phyloP scores from a whole-genome alignment of 495 filamentous ascomycete genomes.

The Lophiotrema nucula region DNA sequence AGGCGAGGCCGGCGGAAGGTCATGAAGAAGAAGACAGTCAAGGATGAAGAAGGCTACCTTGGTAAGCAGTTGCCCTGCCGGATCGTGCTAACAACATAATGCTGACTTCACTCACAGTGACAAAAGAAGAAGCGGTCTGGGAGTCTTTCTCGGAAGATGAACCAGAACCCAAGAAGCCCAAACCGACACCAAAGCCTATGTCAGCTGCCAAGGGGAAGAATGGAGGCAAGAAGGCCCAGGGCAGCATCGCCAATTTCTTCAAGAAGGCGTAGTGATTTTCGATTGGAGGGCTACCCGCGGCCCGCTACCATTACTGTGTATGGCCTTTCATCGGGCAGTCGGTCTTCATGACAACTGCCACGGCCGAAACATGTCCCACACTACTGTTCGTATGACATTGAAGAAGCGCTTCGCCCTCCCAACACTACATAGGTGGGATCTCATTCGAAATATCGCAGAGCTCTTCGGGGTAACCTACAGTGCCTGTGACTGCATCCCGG shows the following conservation, averaged over 20 bases:
- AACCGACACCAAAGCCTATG: constrained; percentile 41
- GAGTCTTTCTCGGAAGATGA: constrained; percentile 96
- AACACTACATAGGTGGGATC: no score
- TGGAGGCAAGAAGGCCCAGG: constrained; percentile 26
- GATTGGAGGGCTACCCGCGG: not conserved
- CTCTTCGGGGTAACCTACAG: no score
- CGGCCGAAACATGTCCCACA: no score
- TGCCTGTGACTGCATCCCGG: no score
- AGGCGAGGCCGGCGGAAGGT: constrained; percentile 77
- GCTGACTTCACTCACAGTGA: constrained; percentile 61
- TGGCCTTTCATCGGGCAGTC: no score
- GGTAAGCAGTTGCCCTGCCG: constrained; percentile 53
- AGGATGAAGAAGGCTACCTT: constrained; percentile 92
- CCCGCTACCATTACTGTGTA: no score
- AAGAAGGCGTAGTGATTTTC: constrained; percentile 17
- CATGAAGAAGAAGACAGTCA: constrained; percentile 83
- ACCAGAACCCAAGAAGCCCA: constrained; percentile 66
- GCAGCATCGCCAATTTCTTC: constrained; percentile 32
- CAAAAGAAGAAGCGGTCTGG: constrained; percentile 83
- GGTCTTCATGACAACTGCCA: no score
- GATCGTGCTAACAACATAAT: not conserved
- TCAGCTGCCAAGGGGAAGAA: constrained; percentile 55
- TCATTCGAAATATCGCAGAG: no score
- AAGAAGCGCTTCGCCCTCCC: no score
- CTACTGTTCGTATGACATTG: no score